Evolutionary conservation across 78 protist genomes (phyloP), one percentile per base, ranked within the genome.

Genomic region (Tieghemostelium lacteum): DNA sequence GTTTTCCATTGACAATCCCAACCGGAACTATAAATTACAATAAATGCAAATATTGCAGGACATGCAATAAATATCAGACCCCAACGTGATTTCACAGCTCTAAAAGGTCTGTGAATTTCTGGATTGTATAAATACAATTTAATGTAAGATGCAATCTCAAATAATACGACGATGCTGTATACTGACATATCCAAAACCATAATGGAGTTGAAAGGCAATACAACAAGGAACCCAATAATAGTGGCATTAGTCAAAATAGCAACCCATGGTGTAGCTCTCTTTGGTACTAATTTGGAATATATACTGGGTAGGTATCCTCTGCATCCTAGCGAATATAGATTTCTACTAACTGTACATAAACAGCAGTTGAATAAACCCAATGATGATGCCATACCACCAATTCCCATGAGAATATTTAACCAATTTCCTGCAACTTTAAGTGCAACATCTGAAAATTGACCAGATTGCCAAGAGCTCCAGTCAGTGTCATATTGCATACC

Each of bases 341-440:
- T 83, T 58, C 91, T 34, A 0, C 69, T 37, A 4, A 26, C 14
- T 1, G 91, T 69, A 42, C 91, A 83, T 20, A 83, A 78, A 33
- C 69, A 69, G 29, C 54, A 26, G 19, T 83, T 61, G 52, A 83
- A 69, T 5, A 83, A n/a, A 12, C 91, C 91, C 16, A 83, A 19
- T 0, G 52, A 45, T 0, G 72, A 58, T 29, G 76, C 91, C 91
- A 83, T 83, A 14, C 91, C 91, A 40, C 91, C 91, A 28, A 83
- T 45, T 39, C 80, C 42, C 52, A 83, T 54, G 8, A 83, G 28
- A 19, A 83, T 60, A 24, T 62, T 62, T 5, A 83, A 42, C 91
- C 91, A 83, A 33, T 69, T 52, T 0, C 91, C 91, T 50, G 78
- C 91, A 1, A 83, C 78, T 24, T 33, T 7, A 10, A 42, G 19